Percentiles rank a stretch among this genome's conserved stretches.
Conservation (phyloP, 2,329 filamentous ascomycete genomes). For the Cadophora malorum region DNA sequence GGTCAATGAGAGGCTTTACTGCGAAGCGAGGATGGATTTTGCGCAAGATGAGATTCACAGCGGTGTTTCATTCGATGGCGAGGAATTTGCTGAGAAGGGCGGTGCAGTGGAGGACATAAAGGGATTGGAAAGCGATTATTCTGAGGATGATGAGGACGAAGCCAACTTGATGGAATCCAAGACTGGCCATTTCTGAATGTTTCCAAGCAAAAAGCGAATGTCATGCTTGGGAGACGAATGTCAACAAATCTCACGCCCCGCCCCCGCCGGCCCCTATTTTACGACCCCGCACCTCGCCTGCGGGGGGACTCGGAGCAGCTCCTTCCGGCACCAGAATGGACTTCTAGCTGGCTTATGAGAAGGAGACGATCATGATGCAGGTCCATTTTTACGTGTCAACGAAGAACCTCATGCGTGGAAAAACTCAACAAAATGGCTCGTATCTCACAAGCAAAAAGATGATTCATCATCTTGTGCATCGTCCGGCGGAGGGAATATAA, state of each 20-base stretch:
- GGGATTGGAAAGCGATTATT: neutral
- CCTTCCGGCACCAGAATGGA: neutral
- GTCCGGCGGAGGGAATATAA: neutral
- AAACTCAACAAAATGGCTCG: neutral
- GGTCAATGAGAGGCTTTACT: conserved; percentile 6
- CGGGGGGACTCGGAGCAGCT: neutral
- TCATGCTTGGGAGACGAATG: neutral
- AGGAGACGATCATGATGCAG: neutral
- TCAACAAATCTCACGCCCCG: neutral
- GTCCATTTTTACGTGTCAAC: conserved; percentile 23
- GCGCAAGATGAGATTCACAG: neutral
- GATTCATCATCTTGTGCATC: neutral
- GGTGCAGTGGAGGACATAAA: neutral
- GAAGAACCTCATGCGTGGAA: neutral
- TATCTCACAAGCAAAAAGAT: neutral
- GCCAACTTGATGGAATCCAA: neutral
- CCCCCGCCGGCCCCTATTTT: neutral
- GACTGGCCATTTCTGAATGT: neutral
- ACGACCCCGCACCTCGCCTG: conserved; percentile 9
- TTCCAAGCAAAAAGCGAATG: neutral
- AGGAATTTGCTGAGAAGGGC: neutral
- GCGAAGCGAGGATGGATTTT: conserved; percentile 1
- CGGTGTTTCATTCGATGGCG: neutral
- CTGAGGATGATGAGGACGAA: conserved; percentile 1
- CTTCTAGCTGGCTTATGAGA: conserved; percentile 11